Evolutionary conservation across 192 early-diverging fungal genomes (phyloP), one percentile per base, ranked within the genome.

Genomic region (Hyaloraphidium curvatum): DNA sequence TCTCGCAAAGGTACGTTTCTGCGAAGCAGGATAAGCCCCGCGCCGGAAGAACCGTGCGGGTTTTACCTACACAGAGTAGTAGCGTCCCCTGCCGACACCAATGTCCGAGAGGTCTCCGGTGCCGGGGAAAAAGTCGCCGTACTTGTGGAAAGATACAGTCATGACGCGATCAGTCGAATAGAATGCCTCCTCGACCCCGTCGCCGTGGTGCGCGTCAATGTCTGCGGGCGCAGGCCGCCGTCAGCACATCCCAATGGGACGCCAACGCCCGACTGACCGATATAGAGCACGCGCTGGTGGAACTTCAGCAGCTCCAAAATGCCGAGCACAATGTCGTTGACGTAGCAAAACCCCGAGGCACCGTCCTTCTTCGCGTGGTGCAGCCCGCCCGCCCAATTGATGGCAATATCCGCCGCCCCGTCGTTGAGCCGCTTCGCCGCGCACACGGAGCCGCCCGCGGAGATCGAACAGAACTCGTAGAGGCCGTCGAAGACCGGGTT

Each of bases 171-270:
- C 82, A 27, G 88, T 92, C 9, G 80, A 66, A 54, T 83, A 83
- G 63, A 99, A 99, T 0, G 95, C 95, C 59, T 87, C 84, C 66
- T 96, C 48, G 22, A 56, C 25, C 19, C 94, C 94, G 61, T 98
- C 94, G 28, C 94, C 94, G 58, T 98, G 94, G 65, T 98, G 94
- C 3, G 95, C 86, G 62, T 98, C 94, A 61, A 95, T 94, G 62
- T 98, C 94, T 48, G 23, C 7, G 7, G 4, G 19, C 11, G 19
- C 7, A 11, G 7, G 4, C 7, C 14, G 52, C 93, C 5, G 11
- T 17, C 11, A 28, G 11, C 52, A 25, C 16, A 35, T 7, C 21
- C 5, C 4, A 13, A 31, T 16, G 14, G 13, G 27, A 31, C 3
- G 28, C n/a, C 11, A 17, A 17, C 7, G 4, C 5, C 17, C 25